Evolutionary conservation across 257 asterid genomes (phyloP).

Genomic region (Solanum chiquidenum): DNA sequence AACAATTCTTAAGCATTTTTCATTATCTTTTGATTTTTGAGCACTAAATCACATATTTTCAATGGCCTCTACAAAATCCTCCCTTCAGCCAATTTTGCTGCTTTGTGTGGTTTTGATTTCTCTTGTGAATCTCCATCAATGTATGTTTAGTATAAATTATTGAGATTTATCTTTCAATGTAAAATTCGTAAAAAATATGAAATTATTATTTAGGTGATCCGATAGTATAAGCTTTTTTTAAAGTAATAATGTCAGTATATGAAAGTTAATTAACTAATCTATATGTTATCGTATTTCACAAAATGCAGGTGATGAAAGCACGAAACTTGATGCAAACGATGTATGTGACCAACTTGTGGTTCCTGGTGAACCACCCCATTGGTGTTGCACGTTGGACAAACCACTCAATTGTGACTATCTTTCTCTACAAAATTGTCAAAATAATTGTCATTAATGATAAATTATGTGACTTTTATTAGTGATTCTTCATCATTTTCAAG

Average conservation of each 20-base stretch:
- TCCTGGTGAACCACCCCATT: not conserved
- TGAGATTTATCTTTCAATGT: not conserved
- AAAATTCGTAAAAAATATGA: too few relatives aligned
- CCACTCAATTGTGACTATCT: not conserved
- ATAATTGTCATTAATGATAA: not conserved
- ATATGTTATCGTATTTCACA: rapidly evolving
- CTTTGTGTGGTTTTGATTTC: not conserved
- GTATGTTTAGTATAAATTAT: not conserved
- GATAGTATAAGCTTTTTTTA: not conserved
- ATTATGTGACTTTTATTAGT: not conserved
- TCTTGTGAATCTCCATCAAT: not conserved
- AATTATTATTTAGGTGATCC: not conserved
- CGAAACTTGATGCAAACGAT: not conserved
- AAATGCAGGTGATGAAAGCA: not conserved
- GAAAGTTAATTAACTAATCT: not conserved
- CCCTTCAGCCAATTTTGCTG: not conserved
- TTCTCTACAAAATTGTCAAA: too few relatives aligned
- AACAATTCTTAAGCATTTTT: not conserved
- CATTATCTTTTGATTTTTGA: not conserved
- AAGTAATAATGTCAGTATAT: not conserved
- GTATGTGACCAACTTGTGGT: not conserved
- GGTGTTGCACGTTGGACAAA: not conserved
- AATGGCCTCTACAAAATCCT: not conserved
- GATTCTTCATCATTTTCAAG: not conserved
- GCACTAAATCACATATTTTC: too few relatives aligned